Evolutionary conservation across 768 basidiomycete genomes (phyloP), one percentile per base, ranked within the genome.

Genomic region (Tremella fuciformis): DNA sequence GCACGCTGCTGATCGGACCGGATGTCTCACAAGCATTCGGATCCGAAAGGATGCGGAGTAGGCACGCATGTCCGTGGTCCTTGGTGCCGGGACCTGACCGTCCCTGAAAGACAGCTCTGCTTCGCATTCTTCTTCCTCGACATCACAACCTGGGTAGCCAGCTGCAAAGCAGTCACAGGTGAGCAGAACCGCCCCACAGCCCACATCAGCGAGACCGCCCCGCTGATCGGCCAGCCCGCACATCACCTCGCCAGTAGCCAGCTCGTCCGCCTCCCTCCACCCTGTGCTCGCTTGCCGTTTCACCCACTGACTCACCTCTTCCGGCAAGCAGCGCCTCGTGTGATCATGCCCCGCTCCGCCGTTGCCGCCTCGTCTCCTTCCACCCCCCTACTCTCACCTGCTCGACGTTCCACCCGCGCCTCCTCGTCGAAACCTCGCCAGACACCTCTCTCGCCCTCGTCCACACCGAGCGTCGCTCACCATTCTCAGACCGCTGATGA

Each of bases 401-500:
- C 48, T 50, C 48, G 29, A 11, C 29, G 29, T 11, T 34, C 29
- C 11, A 34, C 29, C 11, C 29, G 29, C 11, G 29, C 48, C 19
- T 24, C 15, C 21, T 25, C 48, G 15, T 16, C 48, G 15, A 19
- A 13, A 15, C 3, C 19, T 24, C 48, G 48, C 48, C 48, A 50
- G 15, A 50, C 48, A 6, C 48, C 48, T 7, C 7, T 21, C 9
- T 50, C 48, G 26, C 15, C 48, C 19, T 41, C 53, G 39, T 21
- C n/a, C 11, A 47, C 46, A 29, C 46, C 22, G 11, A 15, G 44
- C 22, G 25, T 24, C 4, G 25, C 26, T 11, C 15, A n/a, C 24
- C 61, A 57, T 9, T 66, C 68, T 48, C 67, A 65, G 24, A 63
- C 70, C 19, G 60, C 67, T 18, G 65, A 69, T 40, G 65, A 71